phyloP scores from a whole-genome alignment of 257 asterid species.

The Solanum neorickii region DNA sequence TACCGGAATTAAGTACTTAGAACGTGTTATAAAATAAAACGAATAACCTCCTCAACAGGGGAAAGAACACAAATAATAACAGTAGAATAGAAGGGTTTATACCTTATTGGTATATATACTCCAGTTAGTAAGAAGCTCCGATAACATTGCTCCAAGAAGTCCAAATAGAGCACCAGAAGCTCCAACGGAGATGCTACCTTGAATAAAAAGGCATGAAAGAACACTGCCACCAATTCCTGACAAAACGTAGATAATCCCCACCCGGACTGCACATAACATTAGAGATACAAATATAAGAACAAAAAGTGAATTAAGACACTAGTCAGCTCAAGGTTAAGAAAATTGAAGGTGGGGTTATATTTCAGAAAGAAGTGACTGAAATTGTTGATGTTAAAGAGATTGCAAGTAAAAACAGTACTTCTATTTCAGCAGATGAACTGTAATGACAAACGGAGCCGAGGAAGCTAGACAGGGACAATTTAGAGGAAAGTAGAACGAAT shows the following conservation, averaged over 20 bases:
- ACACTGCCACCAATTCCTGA: constrained; percentile 92
- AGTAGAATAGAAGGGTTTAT: not conserved
- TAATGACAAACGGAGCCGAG: not conserved
- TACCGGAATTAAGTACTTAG: not conserved
- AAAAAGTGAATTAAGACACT: not conserved
- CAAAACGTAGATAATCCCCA: constrained; percentile 60
- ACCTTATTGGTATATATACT: constrained; percentile 91
- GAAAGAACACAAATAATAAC: not conserved
- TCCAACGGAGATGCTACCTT: constrained; percentile 76
- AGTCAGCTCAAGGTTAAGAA: not conserved
- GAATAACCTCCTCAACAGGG: not conserved
- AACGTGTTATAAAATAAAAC: not conserved
- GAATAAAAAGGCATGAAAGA: constrained; percentile 71
- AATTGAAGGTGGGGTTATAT: not conserved
- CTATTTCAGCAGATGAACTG: not conserved
- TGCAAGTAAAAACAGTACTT: not conserved
- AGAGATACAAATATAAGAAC: not conserved
- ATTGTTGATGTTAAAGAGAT: not conserved
- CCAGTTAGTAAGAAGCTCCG: constrained; percentile 95
- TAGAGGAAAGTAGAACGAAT: not conserved
- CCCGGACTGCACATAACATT: constrained; percentile 47
- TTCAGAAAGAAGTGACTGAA: not conserved
- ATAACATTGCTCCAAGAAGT: constrained; percentile 95
- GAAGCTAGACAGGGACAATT: not conserved
- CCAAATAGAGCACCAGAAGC: constrained; percentile 99